phyloP scores from a whole-genome alignment of 345 rosid genomes.

The Euphorbia tirucalli region DNA sequence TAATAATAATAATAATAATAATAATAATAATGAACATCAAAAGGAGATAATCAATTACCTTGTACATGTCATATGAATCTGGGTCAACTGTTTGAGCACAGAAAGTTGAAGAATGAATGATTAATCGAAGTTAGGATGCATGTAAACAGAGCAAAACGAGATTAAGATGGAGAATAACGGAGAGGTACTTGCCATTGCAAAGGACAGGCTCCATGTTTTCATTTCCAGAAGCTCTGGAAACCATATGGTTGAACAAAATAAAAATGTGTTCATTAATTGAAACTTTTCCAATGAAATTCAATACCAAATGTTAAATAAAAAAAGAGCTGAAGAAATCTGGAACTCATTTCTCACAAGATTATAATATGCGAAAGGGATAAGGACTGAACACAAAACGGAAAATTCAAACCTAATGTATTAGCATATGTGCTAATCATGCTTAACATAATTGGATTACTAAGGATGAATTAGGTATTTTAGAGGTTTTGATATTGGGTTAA shows the following conservation, averaged over 20 bases:
- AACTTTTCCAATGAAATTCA: not conserved
- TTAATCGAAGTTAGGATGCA: constrained; percentile 16
- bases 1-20: too few relatives aligned
- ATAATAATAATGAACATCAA: too few relatives aligned
- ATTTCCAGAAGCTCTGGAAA: constrained; percentile 69
- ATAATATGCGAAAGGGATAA: not conserved
- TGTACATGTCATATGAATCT: constrained; percentile 63
- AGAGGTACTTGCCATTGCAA: constrained; percentile 61
- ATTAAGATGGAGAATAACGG: constrained; percentile 3
- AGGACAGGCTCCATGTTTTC: constrained; percentile 46
- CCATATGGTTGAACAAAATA: not conserved
- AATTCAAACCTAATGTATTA: not conserved
- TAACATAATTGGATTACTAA: not conserved
- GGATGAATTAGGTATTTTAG: too few relatives aligned
- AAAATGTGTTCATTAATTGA: not conserved
- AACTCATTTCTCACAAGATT: not conserved
- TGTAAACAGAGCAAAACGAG: not conserved
- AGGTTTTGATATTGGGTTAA: too few relatives aligned
- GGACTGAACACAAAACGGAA: not conserved
- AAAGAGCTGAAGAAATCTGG: too few relatives aligned
- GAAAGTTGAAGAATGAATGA: not conserved
- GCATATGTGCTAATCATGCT: not conserved
- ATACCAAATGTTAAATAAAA: too few relatives aligned
- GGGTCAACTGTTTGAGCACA: constrained; percentile 53
- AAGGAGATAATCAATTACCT: constrained; percentile 43